Conservation (phyloP, 192 early-diverging fungal species). For the Coemansia sp. region DNA sequence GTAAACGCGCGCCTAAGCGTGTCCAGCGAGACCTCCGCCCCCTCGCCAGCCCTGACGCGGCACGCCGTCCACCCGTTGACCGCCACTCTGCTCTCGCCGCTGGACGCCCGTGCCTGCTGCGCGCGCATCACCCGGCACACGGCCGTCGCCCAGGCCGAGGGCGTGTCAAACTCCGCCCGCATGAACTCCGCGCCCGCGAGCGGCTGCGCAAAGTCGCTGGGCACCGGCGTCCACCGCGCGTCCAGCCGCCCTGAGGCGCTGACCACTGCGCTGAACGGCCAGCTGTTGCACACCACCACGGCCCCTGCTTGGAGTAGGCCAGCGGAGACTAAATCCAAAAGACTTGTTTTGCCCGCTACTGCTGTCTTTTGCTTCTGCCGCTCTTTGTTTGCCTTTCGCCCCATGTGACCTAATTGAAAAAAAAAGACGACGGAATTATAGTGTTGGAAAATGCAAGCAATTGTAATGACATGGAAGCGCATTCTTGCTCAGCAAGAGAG, state of each 20-base stretch:
- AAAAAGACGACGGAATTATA: no score
- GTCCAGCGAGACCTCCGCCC: constrained; percentile 33
- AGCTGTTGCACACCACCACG: constrained; percentile 45
- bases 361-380: not conserved
- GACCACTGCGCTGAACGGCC: constrained; percentile 48
- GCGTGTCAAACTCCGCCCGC: constrained; percentile 59
- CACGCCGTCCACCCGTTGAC: constrained; percentile 71
- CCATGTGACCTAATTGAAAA: constrained; percentile 7
- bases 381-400: constrained; percentile 18
- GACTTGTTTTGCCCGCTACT: constrained; percentile 3
- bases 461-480: no score
- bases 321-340: constrained; percentile 29
- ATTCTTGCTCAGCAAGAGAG: no score
- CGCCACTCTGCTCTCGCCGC: constrained; percentile 54
- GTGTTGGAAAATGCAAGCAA: not conserved
- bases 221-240: constrained; percentile 38
- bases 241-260: constrained; percentile 32
- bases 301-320: constrained; percentile 34
- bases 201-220: constrained; percentile 17
- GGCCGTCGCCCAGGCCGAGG: constrained; percentile 65
- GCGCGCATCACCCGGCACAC: constrained; percentile 59
- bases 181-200: constrained; percentile 42
- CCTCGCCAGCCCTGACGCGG: constrained; percentile 42
- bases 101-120: constrained; percentile 13
- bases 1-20: constrained; percentile 35